Evolutionary conservation across 108 stramenopile species (phyloP), one percentile per base, ranked within the genome.

Genomic region (Cyclotella kingstonii): DNA sequence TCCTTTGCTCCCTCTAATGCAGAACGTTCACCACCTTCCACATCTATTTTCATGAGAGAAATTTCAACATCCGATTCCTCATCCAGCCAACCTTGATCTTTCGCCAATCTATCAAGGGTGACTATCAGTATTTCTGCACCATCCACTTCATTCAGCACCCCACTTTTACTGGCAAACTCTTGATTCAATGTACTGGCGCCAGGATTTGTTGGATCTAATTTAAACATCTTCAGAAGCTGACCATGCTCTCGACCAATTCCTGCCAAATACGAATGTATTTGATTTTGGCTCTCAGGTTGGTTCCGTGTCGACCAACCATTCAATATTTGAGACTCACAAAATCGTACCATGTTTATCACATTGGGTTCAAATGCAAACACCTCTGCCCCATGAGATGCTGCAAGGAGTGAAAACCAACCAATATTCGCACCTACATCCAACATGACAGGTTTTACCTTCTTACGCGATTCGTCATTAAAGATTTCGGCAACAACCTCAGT

Each of bases 341-440:
- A 49, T 47, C 83, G 26, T 4, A 81, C 51, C 26, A 79, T 49
- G 62, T 84, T 84, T 25, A 64, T 65, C 28, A 78, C 68, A 64
- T 84, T 84, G 0, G 78, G 78, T 60, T 84, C 83, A 34, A 81
- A 84, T 0, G 73, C 30, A 41, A 66, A 64, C 1, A 84, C 82
- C 34, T 73, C 60, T 18, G 77, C 75, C 10, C 73, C 76, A 35
- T 70, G 54, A 0, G 83, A 60, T 2, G 73, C 77, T 9, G 70
- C 38, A 1, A 84, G 28, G n/a, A 84, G 36, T 5, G 76, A 76
- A 31, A 76, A 84, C 58, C 70, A 84, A 0, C 83, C 83, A 47
- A 81, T 72, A 29, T 84, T 84, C 15, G 66, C 78, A 1, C 83
- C 83, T 17, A 81, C 65, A 52, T 84, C 83, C 2, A 84, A 14